A percentile compares a stretch with the other conserved stretches of the same genome.
These are phyloP conservation scores for Tuber magnatum DNA, from an alignment of 495 filamentous ascomycete species.

Conservation along the genomic window DNA sequence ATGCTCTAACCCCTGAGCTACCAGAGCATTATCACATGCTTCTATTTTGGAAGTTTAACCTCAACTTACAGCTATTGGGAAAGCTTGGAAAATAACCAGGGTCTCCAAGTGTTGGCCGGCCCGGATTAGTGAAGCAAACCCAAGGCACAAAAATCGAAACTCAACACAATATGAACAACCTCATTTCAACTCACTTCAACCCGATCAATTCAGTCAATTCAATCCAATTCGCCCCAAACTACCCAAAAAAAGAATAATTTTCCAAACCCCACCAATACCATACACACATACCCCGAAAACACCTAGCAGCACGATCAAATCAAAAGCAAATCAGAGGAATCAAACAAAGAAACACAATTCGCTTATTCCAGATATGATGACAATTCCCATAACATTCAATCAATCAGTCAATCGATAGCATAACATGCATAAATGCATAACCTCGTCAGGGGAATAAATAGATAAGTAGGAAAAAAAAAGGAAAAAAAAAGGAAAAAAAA, in stretches of 20 bases:
- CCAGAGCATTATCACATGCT: conserved; percentile 26
- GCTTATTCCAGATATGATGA: not conserved
- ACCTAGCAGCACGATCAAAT: not conserved
- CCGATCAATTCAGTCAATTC: not conserved
- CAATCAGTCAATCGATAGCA: conserved; percentile 2
- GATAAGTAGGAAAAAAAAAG: not conserved
- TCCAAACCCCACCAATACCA: not conserved
- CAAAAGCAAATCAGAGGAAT: not conserved
- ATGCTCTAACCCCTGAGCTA: conserved; percentile 42
- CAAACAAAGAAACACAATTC: not conserved
- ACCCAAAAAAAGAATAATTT: not conserved
- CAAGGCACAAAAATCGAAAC: not conserved
- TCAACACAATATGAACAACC: not conserved
- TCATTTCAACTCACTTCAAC: not conserved
- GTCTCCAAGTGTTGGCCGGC: not conserved
- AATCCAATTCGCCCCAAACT: not conserved
- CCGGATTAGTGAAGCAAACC: not conserved
- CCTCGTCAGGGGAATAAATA: not conserved
- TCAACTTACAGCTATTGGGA: not conserved
- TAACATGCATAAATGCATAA: conserved; percentile 3
- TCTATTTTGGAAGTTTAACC: not conserved
- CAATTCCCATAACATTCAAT: conserved; percentile 2
- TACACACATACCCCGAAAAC: not conserved
- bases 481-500: not conserved
- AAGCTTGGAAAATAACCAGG: too few relatives aligned